These are phyloP conservation scores for Mallotus japonicus DNA, from an alignment of 441 rosid genomes.

Conservation along the genomic window DNA sequence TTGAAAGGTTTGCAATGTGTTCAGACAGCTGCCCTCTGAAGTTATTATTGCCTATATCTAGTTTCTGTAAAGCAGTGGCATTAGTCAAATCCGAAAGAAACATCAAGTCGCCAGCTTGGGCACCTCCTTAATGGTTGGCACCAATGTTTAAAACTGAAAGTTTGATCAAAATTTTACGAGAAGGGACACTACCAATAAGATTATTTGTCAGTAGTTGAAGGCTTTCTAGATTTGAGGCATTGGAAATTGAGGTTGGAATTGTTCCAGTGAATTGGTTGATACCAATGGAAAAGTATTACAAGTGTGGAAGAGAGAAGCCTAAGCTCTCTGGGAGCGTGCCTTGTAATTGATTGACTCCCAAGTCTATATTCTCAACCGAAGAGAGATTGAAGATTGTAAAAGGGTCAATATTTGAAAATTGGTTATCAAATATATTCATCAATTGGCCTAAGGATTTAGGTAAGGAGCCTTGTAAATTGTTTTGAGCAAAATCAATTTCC, in stretches of 20 bases:
- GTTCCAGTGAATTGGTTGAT: background rate
- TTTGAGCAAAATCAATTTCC: background rate
- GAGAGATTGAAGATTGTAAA: background rate
- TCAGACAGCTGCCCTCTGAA: background rate
- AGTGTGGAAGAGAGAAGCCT: conserved; percentile 2
- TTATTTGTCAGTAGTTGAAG: background rate
- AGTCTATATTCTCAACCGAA: no score
- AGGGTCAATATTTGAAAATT: background rate
- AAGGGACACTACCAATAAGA: background rate
- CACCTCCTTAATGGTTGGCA: background rate
- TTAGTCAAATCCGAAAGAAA: no score
- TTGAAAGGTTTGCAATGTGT: background rate
- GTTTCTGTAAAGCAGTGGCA: background rate
- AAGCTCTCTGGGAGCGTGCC: background rate
- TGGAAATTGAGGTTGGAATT: background rate
- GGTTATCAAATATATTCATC: background rate
- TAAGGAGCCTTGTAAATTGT: background rate
- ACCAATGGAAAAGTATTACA: background rate
- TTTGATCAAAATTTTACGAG: no score
- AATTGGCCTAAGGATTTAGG: background rate
- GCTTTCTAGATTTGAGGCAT: background rate
- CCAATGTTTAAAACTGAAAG: background rate
- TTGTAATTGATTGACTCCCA: no score
- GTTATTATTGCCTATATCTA: background rate
- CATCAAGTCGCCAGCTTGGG: background rate